These are phyloP conservation scores for Mercurialis annua DNA, from an alignment of 345 rosid genomes.

Conservation along the genomic window DNA sequence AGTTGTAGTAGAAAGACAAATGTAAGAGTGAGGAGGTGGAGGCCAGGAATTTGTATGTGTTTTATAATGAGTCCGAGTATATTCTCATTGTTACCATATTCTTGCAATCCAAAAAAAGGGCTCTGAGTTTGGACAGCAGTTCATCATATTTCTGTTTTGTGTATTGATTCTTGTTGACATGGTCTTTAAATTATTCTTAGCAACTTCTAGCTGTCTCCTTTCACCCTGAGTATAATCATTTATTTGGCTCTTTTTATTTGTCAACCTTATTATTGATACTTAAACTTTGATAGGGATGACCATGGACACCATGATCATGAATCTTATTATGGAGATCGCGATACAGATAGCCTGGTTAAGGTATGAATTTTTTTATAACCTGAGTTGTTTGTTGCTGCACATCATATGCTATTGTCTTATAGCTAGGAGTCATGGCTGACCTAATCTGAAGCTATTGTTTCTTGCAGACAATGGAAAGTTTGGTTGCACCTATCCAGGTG, in stretches of 20 bases:
- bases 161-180: neutral
- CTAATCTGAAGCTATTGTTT: conserved; percentile 18
- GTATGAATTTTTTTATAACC: conserved; percentile 28
- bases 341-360: conserved; percentile 91
- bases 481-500: conserved; percentile 61
- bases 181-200: neutral
- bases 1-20: neutral
- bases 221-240: neutral
- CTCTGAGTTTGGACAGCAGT: neutral
- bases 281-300: conserved; percentile 58
- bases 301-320: conserved; percentile 95
- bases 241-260: neutral
- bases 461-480: conserved; percentile 63
- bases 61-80: neutral
- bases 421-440: neutral
- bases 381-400: neutral
- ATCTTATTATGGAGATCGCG: conserved; percentile 97
- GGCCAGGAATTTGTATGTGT: neutral
- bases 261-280: conserved; percentile 17
- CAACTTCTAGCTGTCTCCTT: neutral
- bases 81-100: neutral
- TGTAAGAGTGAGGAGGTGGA: neutral
- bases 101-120: neutral
- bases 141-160: neutral
- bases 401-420: neutral